A percentile compares a stretch with the other conserved stretches of the same genome.
Conservation (phyloP, 306 rosid genomes). For the Cicer chorassanicum region DNA sequence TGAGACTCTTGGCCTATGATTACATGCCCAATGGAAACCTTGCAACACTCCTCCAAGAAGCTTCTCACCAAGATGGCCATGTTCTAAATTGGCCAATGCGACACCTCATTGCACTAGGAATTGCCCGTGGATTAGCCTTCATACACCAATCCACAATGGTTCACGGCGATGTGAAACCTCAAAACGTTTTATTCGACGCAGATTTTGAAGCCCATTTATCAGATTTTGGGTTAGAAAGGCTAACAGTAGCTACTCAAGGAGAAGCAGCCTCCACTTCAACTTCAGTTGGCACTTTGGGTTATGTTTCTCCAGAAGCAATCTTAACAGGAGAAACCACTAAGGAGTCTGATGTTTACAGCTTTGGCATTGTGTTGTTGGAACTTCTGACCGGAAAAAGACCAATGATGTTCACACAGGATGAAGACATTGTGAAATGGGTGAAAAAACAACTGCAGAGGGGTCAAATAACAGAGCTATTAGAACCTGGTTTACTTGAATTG, state of each 20-base stretch:
- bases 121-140: conserved; percentile 90
- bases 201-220: conserved; percentile 96
- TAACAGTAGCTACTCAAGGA: conserved; percentile 54
- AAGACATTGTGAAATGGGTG: conserved; percentile 97
- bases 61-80: conserved; percentile 97
- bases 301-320: conserved; percentile 80
- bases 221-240: conserved; percentile 80
- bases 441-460: conserved; percentile 87
- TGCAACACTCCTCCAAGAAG: conserved; percentile 97
- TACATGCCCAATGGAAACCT: conserved; percentile 99
- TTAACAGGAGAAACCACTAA: conserved; percentile 79
- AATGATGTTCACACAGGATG: conserved; percentile 87
- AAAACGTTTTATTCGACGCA: conserved; percentile 82
- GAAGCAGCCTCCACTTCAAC: conserved; percentile 81
- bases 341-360: conserved; percentile 91
- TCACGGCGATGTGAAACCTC: conserved; percentile 87
- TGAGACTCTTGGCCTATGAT: conserved; percentile 78
- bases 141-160: conserved; percentile 76
- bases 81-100: conserved; percentile 99
- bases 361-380: conserved; percentile 83
- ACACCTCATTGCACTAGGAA: conserved; percentile 91
- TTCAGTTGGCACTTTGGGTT: conserved; percentile 80
- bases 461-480: conserved; percentile 82
- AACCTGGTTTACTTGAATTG: conserved; percentile 89
- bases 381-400: conserved; percentile 90